Evolutionary conservation across 257 asterid species (phyloP).

Genomic region (Lycium ferocissimum): DNA sequence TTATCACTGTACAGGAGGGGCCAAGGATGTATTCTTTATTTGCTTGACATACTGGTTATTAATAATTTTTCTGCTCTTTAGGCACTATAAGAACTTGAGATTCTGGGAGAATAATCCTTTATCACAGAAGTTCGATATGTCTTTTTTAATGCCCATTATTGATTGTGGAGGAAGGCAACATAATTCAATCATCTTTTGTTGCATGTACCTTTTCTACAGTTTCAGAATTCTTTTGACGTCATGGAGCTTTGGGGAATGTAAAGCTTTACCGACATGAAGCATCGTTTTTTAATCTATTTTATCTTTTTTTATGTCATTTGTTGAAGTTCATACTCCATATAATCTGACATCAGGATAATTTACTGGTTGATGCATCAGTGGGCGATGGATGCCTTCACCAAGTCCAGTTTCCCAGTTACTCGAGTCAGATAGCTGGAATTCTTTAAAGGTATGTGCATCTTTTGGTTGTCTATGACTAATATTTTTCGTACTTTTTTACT

Average conservation of each 20-base stretch:
- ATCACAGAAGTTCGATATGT: background rate
- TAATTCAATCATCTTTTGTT: background rate
- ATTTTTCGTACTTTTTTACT: background rate
- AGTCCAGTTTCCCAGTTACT: constrained; percentile 63
- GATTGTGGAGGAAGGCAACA: background rate
- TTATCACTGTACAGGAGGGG: background rate
- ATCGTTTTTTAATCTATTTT: constrained; percentile 5
- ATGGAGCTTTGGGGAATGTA: background rate
- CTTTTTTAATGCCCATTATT: background rate
- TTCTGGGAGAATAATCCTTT: constrained; percentile 6
- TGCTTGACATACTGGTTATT: background rate
- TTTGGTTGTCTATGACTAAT: constrained; percentile 26
- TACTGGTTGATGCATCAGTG: constrained; percentile 99
- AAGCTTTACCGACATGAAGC: background rate
- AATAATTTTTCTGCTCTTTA: background rate
- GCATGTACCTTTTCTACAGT: background rate
- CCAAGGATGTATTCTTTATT: background rate
- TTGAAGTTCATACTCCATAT: constrained; percentile 65
- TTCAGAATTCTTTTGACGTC: background rate
- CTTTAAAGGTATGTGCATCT: constrained; percentile 60
- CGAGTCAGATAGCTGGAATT: constrained; percentile 80
- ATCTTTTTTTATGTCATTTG: constrained; percentile 37
- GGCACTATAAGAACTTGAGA: background rate
- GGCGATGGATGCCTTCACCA: constrained; percentile 81
- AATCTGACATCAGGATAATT: constrained; percentile 94